phyloP scores from a whole-genome alignment of 805 yeast species.

The Hanseniaspora opuntiae region DNA sequence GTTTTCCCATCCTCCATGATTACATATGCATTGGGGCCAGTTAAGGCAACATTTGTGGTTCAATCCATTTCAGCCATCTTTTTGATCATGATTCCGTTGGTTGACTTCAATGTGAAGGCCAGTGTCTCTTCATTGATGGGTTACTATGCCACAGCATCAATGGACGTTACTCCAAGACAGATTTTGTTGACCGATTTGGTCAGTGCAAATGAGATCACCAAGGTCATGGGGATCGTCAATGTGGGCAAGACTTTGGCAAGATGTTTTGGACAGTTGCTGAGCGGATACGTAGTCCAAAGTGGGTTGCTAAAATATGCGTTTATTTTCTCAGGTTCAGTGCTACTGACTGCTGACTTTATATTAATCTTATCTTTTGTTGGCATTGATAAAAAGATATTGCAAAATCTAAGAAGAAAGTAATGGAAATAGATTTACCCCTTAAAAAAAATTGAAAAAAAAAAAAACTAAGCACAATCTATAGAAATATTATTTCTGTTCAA shows the following conservation, averaged over 20 bases:
- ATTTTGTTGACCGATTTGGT: slow-evolving; percentile 59
- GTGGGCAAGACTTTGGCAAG: slow-evolving; percentile 77
- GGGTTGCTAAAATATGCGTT: slow-evolving; percentile 38
- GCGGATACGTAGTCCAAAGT: slow-evolving; percentile 56
- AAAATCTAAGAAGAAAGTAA: slow-evolving; percentile 14
- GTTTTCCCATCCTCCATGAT: slow-evolving; percentile 65
- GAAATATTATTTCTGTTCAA: not conserved
- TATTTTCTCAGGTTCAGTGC: slow-evolving; percentile 37
- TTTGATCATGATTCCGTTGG: slow-evolving; percentile 40
- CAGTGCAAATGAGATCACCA: slow-evolving; percentile 49
- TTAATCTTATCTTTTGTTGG: slow-evolving; percentile 25
- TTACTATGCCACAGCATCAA: slow-evolving; percentile 53
- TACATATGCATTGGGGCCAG: slow-evolving; percentile 61
- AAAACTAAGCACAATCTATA: too few relatives aligned
- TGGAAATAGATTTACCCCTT: not conserved
- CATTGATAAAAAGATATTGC: slow-evolving; percentile 23
- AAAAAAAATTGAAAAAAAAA: not conserved
- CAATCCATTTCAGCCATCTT: slow-evolving; percentile 69
- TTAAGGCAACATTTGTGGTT: slow-evolving; percentile 55
- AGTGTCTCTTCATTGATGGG: slow-evolving; percentile 42
- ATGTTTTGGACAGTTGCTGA: slow-evolving; percentile 65
- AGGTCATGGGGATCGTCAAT: slow-evolving; percentile 74
- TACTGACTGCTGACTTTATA: slow-evolving; percentile 29
- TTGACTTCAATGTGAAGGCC: slow-evolving; percentile 24
- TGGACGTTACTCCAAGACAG: slow-evolving; percentile 91